phyloP scores from a whole-genome alignment of 1,139 yeast genomes.

The Suhomyces atakaporum region DNA sequence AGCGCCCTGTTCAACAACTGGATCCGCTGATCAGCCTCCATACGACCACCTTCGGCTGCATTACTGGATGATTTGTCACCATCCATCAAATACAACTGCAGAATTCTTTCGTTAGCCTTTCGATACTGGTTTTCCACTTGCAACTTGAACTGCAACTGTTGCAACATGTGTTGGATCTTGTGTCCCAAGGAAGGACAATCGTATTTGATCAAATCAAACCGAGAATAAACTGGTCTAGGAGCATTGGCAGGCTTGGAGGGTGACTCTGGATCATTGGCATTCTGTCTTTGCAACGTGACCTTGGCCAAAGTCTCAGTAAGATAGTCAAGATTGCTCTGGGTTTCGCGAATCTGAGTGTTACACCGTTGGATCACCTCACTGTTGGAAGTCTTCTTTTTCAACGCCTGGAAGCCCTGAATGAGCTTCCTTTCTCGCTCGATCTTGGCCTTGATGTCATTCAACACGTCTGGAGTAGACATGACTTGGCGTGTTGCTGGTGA shows the following conservation, averaged over 20 bases:
- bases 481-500: too few species aligned
- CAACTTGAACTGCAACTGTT: constrained; percentile 87
- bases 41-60: constrained; percentile 85
- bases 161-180: constrained; percentile 91
- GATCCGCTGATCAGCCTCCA: constrained; percentile 84
- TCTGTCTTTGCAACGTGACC: constrained; percentile 42
- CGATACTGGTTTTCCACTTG: constrained; percentile 93
- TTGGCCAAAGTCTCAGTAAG: constrained; percentile 76
- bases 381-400: constrained; percentile 77
- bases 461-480: constrained; percentile 31
- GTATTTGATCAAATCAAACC: constrained; percentile 82
- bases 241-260: constrained; percentile 17
- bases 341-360: constrained; percentile 86
- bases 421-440: constrained; percentile 86
- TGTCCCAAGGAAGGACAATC: constrained; percentile 97
- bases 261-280: constrained; percentile 10
- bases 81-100: constrained; percentile 81
- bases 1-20: constrained; percentile 80
- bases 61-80: constrained; percentile 85
- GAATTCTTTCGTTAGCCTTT: constrained; percentile 88
- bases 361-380: constrained; percentile 85
- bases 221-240: constrained; percentile 49
- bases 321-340: constrained; percentile 87
- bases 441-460: constrained; percentile 72
- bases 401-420: constrained; percentile 80